Evolutionary conservation across 2,329 filamentous ascomycete genomes (phyloP).

Genomic region (Tolypocladium capitatum): DNA sequence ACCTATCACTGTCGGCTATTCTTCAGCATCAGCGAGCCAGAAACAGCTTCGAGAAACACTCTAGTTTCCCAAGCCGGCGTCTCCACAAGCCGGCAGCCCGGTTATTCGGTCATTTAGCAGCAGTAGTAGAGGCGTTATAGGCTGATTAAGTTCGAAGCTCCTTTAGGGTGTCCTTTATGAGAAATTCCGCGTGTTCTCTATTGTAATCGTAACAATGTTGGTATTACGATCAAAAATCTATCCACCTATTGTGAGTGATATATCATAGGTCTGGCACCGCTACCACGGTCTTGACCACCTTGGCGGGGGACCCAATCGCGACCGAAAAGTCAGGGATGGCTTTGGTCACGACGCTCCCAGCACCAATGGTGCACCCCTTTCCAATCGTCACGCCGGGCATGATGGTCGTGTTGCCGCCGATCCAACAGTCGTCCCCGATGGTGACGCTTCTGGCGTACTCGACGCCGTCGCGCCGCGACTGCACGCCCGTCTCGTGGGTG

Average conservation of each 20-base stretch:
- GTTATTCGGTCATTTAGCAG: too few relatives aligned
- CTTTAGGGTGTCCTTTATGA: background rate
- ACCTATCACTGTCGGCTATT: too few relatives aligned
- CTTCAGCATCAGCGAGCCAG: too few relatives aligned
- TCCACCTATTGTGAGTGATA: background rate
- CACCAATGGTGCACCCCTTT: slow-evolving; percentile 36
- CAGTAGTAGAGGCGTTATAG: too few relatives aligned
- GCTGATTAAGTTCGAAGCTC: background rate
- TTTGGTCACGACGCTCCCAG: slow-evolving; percentile 36
- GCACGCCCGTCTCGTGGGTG: slow-evolving; percentile 55
- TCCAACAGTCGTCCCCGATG: slow-evolving; percentile 43
- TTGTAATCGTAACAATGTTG: background rate
- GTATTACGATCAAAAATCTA: background rate
- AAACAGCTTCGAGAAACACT: too few relatives aligned
- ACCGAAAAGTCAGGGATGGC: slow-evolving; percentile 34
- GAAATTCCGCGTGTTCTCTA: background rate
- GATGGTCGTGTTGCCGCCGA: slow-evolving; percentile 35
- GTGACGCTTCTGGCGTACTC: slow-evolving; percentile 32
- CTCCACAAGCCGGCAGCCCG: too few relatives aligned
- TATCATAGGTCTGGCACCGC: slow-evolving; percentile 17
- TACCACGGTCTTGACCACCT: slow-evolving; percentile 33
- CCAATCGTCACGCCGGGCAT: slow-evolving; percentile 40
- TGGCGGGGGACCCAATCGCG: slow-evolving; percentile 34
- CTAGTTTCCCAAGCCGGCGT: too few relatives aligned
- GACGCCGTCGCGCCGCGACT: slow-evolving; percentile 30